phyloP scores from a whole-genome alignment of 2,329 filamentous ascomycete genomes.

The Celoporthe dispersa region DNA sequence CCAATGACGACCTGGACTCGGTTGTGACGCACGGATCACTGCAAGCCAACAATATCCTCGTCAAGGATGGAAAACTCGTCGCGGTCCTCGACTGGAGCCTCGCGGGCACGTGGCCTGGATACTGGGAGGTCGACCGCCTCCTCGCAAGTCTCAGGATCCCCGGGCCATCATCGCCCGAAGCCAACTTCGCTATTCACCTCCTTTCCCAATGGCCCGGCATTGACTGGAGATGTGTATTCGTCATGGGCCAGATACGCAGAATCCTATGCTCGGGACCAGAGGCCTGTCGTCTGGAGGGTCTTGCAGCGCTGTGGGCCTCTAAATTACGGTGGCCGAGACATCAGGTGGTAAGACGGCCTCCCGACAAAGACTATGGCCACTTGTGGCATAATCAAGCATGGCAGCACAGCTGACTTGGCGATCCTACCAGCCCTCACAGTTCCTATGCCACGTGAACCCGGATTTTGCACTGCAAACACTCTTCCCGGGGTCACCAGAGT shows the following conservation, averaged over 20 bases:
- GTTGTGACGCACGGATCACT: neutral
- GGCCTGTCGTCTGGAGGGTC: neutral
- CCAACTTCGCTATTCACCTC: neutral
- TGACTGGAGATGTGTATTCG: neutral
- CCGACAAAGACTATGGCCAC: neutral
- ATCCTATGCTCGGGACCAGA: neutral
- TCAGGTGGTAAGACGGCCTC: neutral
- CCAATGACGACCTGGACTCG: neutral
- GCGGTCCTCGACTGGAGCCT: neutral
- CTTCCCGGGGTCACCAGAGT: neutral
- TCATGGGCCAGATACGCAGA: neutral
- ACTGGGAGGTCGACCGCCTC: neutral
- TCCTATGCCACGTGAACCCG: neutral
- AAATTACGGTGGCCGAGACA: neutral
- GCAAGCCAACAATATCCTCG: neutral
- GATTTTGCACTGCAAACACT: neutral
- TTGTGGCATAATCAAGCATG: no score
- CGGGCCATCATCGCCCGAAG: neutral
- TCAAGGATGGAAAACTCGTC: neutral
- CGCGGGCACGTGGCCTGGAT: neutral
- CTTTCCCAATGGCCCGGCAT: neutral
- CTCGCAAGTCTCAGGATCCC: neutral
- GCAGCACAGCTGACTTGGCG: neutral
- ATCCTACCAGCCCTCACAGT: neutral
- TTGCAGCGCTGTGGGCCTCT: neutral